Base-by-base conservation (phyloP, 2,329 filamentous ascomycete genomes). In the Geosmithia putterillii region DNA sequence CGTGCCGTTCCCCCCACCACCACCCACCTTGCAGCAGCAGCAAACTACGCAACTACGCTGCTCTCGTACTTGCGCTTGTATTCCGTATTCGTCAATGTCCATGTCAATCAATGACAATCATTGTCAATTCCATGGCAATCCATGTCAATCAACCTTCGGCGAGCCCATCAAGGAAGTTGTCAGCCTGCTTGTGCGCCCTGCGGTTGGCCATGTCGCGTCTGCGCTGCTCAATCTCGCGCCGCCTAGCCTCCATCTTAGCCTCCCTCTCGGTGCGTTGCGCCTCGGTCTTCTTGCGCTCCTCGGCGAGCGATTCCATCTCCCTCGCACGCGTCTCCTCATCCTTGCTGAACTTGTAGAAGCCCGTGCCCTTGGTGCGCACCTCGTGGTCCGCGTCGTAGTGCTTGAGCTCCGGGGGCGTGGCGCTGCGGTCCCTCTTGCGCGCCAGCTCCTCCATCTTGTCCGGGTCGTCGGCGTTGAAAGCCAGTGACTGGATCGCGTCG, bases 321-420 rank as follows among this genome's bases (percentile, higher is more conserved):
- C 54, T 53, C 53, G 63, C 62, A 56, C 81, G 69, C 49, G 70
- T 68, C 50, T 74, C 79, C 55, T 83, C 80, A 59, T 94, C 83
- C 50, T 74, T 76, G 46, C 82, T 86, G 58, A 98, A 96, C 45
- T 83, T 80, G 66, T 88, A 95, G 64, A 96, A 98, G 0, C 86
- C 92, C 0, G 85, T 86, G 4, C 92, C 92, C 54, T 92, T 90
- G 38, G 79, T 86, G 47, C 92, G 72, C 41, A 95, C 79, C 70
- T 98, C 92, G 47, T 73, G 74, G 47, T 76, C 75, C 1, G 86
- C 86, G 59, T 95, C 84, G 62, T 96, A 98, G 63, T 96, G 90
- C 54, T 73, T 71, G 52, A 82, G 76, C 7, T 81, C 77, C 6
- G 88, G 89, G 43, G 89, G 87, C 41, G 89, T 95, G 42, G 81